Evolutionary conservation across 768 basidiomycete genomes (phyloP), one percentile per base, ranked within the genome.

Genomic region (Leccinum longicurvipes): DNA sequence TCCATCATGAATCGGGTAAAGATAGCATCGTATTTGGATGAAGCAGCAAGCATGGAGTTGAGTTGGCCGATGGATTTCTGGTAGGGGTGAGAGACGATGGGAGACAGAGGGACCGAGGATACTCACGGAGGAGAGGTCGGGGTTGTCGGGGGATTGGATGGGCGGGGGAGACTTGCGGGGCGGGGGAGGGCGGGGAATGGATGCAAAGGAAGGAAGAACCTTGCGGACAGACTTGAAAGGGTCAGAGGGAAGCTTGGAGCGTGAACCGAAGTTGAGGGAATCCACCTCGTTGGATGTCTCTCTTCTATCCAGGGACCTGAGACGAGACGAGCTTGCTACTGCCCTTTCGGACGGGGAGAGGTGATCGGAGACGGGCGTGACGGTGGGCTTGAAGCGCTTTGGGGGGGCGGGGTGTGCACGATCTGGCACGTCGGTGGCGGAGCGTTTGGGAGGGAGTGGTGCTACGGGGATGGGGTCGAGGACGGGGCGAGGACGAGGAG

Each of bases 361-460:
- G 45, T 67, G 68, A 56, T 74, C 73, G 44, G 68, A 68, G 50
- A 70, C 50, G 11, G 45, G 45, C 0, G 61, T 54, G n/a, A 48
- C 4, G 6, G 59, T 47, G 14, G 65, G 58, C 24, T 71, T 69
- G 53, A 69, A 66, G 23, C 76, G 74, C 47, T 78, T 78, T 6
- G 69, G 47, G 19, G 52, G 50, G 1, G 44, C 11, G 27, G 46
- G 42, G 1, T 60, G 64, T 0, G 61, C 12, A 10, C 44, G 48
- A 11, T 61, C 60, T 0, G 58, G 17, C 1, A 47, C 14, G 44
- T 66, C 69, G 0, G 69, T 47, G 1, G 72, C 67, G n/a, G 61
- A 25, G 28, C 76, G 75, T 47, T 77, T 77, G 9, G 51, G 36
- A 1, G 69, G 64, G 24, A 67, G 55, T 6, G 60, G 54, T 1